A percentile compares a stretch with the other conserved stretches of the same genome.
These are phyloP conservation scores for Alopecurus myosuroides DNA, from an alignment of 176 grass and related monocot species.

Conservation along the genomic window DNA sequence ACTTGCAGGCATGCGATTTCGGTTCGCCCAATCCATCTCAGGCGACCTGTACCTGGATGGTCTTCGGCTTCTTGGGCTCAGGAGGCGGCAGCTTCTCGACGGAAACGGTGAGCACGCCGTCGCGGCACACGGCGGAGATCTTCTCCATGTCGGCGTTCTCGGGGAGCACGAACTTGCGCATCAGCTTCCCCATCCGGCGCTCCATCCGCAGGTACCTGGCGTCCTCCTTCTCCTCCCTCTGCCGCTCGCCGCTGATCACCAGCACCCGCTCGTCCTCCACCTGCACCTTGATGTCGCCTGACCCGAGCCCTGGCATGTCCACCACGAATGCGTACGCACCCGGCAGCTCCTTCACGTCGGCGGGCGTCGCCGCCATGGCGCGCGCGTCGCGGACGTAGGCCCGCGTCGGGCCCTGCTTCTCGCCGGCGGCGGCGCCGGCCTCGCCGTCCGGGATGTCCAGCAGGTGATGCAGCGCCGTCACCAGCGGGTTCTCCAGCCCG, in stretches of 20 bases:
- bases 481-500: slow-evolving; percentile 51
- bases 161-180: slow-evolving; percentile 75
- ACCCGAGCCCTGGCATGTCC: slow-evolving; percentile 80
- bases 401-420: slow-evolving; percentile 42
- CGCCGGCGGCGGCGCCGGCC: neutral
- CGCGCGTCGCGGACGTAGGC: slow-evolving; percentile 69
- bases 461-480: slow-evolving; percentile 58
- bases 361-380: slow-evolving; percentile 69
- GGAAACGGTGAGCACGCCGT: slow-evolving; percentile 62
- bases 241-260: slow-evolving; percentile 70
- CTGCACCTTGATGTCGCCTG: slow-evolving; percentile 80
- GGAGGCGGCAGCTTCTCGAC: slow-evolving; percentile 72
- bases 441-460: slow-evolving; percentile 57
- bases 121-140: slow-evolving; percentile 52
- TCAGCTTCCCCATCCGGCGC: slow-evolving; percentile 75
- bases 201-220: slow-evolving; percentile 77
- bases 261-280: slow-evolving; percentile 75
- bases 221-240: slow-evolving; percentile 61
- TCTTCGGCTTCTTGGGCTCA: slow-evolving; percentile 81
- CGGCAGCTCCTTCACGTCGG: slow-evolving; percentile 73
- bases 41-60: slow-evolving; percentile 69
- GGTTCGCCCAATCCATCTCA: neutral
- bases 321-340: slow-evolving; percentile 59
- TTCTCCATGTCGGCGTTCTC: slow-evolving; percentile 65
- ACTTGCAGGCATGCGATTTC: neutral